A percentile compares a stretch with the other conserved stretches of the same genome.
These are phyloP conservation scores for Colletotrichum gigasporum DNA, from an alignment of 2,329 filamentous ascomycete species.

Conservation along the genomic window DNA sequence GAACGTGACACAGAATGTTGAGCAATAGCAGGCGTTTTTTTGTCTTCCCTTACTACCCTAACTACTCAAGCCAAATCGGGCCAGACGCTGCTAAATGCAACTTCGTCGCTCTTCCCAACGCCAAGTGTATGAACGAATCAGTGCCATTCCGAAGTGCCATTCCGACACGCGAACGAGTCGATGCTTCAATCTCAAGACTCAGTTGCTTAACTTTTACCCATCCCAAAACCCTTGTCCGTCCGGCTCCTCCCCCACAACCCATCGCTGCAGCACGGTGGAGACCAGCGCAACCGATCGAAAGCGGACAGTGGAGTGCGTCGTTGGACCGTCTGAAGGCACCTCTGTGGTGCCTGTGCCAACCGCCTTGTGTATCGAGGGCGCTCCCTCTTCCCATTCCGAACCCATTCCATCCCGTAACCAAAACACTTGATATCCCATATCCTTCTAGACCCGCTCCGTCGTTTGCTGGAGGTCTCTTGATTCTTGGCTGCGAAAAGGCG, in stretches of 20 bases:
- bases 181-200: constrained; percentile 32
- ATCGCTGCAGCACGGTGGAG: background rate
- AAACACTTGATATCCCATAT: constrained; percentile 11
- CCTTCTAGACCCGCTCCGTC: constrained; percentile 20
- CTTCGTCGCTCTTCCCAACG: constrained; percentile 23
- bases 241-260: background rate
- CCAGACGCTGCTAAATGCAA: constrained; percentile 11
- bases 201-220: constrained; percentile 25
- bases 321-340: background rate
- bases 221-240: background rate
- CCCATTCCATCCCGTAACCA: constrained; percentile 1
- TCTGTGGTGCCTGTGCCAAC: background rate
- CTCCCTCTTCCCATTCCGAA: background rate
- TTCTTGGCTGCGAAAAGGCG: constrained; percentile 12
- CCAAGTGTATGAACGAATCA: constrained; percentile 13
- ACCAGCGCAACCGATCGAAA: constrained; percentile 9
- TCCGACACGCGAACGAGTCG: constrained; percentile 20
- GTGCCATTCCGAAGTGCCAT: too few relatives aligned
- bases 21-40: constrained; percentile 22
- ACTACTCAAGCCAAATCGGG: constrained; percentile 24
- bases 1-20: too few relatives aligned
- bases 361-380: background rate
- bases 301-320: background rate
- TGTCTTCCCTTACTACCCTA: constrained; percentile 27
- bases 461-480: constrained; percentile 32